Evolutionary conservation across 2,329 filamentous ascomycete genomes (phyloP), one percentile per base, ranked within the genome.

Genomic region (Karstenula rhodostoma): DNA sequence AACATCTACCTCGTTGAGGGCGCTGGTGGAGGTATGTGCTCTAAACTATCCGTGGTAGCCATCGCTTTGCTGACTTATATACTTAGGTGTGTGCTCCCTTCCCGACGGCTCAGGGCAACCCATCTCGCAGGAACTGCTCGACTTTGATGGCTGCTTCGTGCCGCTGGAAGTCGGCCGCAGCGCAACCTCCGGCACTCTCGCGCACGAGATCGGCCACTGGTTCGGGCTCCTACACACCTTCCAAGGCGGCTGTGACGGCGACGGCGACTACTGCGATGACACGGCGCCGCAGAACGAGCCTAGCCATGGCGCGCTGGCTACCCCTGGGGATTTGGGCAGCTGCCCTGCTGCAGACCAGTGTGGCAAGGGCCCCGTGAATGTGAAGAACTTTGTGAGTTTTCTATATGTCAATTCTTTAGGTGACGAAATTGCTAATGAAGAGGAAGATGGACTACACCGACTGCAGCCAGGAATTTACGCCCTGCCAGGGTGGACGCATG

Each of bases 1-100:
- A 87, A 87, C 70, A 75, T 87, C 57, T 87, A 86, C 74, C 85
- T 86, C 74, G 85, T 63, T 77, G 86, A 60, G 71, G 75, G 60
- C 68, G 70, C 59, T 67, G 85, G 12, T 75, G 86, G 19, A 82
- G 84, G 15, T n/a, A 58, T 61, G 6, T 66, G 61, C 59, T 64
- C 61, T 1, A 42, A 42, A 8, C 27, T 29, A 29, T 29, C 27
- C 4, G 8, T 29, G 27, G 12, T 10, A 32, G 12, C 29, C 29
- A 32, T 6, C 4, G 8, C 8, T 32, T 32, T 10, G 8, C 29
- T 32, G 29, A 32, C 29, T 5, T 9, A 9, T 10, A 32, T 32
- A 10, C 8, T 10, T 10, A 32, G 29, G 15, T 13, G 59, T 64
- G 3, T 67, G 63, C 59, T 64, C 61, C 1, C 43, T 63, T 10